These are phyloP conservation scores for Postia placenta DNA, from an alignment of 768 basidiomycete genomes.

Conservation along the genomic window DNA sequence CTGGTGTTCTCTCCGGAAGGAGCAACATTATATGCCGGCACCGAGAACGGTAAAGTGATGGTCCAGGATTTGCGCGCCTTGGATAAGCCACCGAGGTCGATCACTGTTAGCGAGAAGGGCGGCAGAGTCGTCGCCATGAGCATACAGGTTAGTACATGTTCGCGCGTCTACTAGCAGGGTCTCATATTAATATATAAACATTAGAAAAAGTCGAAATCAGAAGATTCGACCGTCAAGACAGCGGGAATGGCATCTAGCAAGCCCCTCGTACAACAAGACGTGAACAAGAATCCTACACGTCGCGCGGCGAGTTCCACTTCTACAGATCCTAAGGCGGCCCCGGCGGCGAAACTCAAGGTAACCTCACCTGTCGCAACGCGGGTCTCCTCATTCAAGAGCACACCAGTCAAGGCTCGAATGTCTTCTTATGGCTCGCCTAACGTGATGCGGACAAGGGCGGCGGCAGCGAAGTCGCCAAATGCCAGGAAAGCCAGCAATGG, in stretches of 20 bases:
- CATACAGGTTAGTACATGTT: slow-evolving; percentile 46
- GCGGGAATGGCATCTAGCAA: slow-evolving; percentile 20
- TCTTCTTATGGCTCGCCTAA: neutral
- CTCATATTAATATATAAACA: neutral
- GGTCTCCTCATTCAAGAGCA: neutral
- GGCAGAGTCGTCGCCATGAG: slow-evolving; percentile 45
- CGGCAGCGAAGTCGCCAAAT: neutral
- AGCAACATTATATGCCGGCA: slow-evolving; percentile 59
- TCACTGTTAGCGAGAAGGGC: slow-evolving; percentile 43
- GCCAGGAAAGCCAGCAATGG: neutral
- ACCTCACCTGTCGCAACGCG: slow-evolving; percentile 5
- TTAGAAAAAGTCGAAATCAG: slow-evolving; percentile 18
- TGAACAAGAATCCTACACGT: slow-evolving; percentile 12
- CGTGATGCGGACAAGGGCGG: neutral
- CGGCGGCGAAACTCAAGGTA: neutral
- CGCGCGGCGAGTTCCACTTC: slow-evolving; percentile 1
- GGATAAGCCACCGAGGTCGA: slow-evolving; percentile 55
- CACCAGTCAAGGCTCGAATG: neutral
- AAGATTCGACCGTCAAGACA: slow-evolving; percentile 4
- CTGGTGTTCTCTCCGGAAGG: slow-evolving; percentile 66
- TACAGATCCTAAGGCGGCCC: neutral
- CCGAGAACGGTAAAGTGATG: slow-evolving; percentile 57
- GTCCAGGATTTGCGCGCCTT: slow-evolving; percentile 57
- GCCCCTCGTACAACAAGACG: slow-evolving; percentile 17
- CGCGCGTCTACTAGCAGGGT: neutral